phyloP scores from a whole-genome alignment of 805 yeast species.

The Saccharomycopsis malanga region DNA sequence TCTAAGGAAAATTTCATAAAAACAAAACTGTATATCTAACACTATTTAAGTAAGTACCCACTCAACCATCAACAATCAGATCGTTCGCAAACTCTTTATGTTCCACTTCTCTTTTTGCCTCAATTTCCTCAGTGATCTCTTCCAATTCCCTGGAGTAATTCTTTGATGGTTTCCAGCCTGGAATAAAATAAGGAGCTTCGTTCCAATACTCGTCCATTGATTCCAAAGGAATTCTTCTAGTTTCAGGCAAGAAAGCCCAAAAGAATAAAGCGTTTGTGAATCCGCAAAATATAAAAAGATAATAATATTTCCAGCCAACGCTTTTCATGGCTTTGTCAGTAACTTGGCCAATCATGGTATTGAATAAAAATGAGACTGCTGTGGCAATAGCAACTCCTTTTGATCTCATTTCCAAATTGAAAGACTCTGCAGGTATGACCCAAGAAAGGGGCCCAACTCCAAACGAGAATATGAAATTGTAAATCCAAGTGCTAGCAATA shows the following conservation, averaged over 20 bases:
- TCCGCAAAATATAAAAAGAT: conserved; percentile 26
- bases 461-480: conserved; percentile 25
- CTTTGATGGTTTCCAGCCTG: conserved; percentile 9
- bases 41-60: too few species aligned
- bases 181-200: conserved; percentile 10
- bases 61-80: too few species aligned
- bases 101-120: conserved; percentile 3
- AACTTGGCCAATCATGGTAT: conserved; percentile 32
- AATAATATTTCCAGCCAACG: conserved; percentile 26
- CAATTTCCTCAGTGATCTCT: conserved; percentile 4
- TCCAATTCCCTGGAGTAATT: conserved; percentile 11
- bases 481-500: conserved; percentile 28
- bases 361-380: conserved; percentile 30
- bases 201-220: conserved; percentile 10
- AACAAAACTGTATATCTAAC: too few species aligned
- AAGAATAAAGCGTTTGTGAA: conserved; percentile 29
- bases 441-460: conserved; percentile 27
- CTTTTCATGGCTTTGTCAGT: conserved; percentile 27
- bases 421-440: conserved; percentile 11
- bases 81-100: too few species aligned
- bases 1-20: too few species aligned
- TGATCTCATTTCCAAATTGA: conserved; percentile 8
- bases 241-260: conserved; percentile 31
- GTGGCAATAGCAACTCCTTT: conserved; percentile 12
- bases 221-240: conserved; percentile 21